Base-by-base conservation (phyloP, 192 early-diverging fungal genomes). In the Umbelopsis sp. region DNA sequence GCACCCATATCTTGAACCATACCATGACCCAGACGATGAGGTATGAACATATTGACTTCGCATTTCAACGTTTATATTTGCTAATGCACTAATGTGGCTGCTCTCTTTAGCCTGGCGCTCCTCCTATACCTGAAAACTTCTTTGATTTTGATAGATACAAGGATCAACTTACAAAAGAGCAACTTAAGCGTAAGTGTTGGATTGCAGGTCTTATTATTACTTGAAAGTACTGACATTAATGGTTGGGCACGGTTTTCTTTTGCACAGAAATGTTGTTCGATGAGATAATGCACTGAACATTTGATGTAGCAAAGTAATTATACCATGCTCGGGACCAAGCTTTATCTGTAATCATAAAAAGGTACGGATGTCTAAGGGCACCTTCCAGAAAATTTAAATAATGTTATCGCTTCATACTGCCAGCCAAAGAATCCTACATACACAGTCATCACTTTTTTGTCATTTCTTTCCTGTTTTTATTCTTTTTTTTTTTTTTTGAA, bases 91-190 rank as follows among this genome's bases (percentile, higher is more conserved):
- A 45, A 66, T 32, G 12, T 70, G 41, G 24, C 26, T n/a, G 36
- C 36, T 14, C 21, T 36, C 12, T 0, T 11, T 11, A 41, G 76
- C 93, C 93, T 36, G 82, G 78, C 21, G 89, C 91, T 75, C 83
- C 84, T 11, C 90, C 91, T 36, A 89, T 94, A 75, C 90, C 89
- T 12, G 84, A 86, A 71, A 87, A 84, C 68, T 94, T 94, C 76
- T 94, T 94, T 78, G 91, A 92, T 73, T 94, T 94, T 88, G 93
- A 94, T 74, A 90, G 88, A 81, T 90, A 90, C 82, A 93, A 91
- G 77, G 93, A 94, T 67, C 86, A 87, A 75, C 86, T 94, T 22
- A 88, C 89, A 44, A 90, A 90, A 68, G 93, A 94, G 76, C 89
- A 94, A 74, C 77, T 94, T 65, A 94, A 94, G 78, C 80, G 87